Percentiles rank a stretch among this genome's conserved stretches.
Conservation (phyloP, 2,329 filamentous ascomycete genomes). For the Arachnomyces sp. region DNA sequence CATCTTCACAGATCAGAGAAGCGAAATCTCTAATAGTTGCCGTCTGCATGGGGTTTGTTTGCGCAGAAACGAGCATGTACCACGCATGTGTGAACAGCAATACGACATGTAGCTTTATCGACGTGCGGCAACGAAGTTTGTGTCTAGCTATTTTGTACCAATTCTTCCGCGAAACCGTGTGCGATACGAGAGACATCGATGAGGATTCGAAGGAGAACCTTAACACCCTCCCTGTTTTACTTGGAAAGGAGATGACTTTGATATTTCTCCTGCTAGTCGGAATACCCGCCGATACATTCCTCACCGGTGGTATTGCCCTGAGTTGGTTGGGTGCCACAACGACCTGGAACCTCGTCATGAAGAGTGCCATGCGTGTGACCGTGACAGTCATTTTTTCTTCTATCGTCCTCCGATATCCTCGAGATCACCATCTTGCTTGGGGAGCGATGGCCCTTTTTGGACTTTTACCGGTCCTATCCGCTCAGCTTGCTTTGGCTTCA, state of each 20-base stretch:
- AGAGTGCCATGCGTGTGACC: neutral
- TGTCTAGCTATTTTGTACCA: constrained; percentile 8
- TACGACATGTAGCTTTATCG: constrained; percentile 2
- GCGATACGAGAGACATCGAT: constrained; percentile 8
- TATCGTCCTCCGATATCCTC: constrained; percentile 1
- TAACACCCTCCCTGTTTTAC: constrained; percentile 5
- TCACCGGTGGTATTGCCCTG: neutral
- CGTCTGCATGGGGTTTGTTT: constrained; percentile 3
- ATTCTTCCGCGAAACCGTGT: constrained; percentile 10
- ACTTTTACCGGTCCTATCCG: constrained; percentile 1
- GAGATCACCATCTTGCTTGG: constrained; percentile 3
- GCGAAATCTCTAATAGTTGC: constrained; percentile 3
- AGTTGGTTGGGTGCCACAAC: neutral
- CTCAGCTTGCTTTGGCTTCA: neutral
- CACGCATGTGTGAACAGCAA: neutral
- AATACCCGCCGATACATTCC: neutral
- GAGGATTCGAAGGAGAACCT: constrained; percentile 8
- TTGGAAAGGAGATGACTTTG: constrained; percentile 2
- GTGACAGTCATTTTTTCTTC: constrained; percentile 2
- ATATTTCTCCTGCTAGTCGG: neutral
- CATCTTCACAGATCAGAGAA: neutral
- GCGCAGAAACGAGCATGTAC: constrained; percentile 2
- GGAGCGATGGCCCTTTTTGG: constrained; percentile 2
- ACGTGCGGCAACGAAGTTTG: constrained; percentile 7
- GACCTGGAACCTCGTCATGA: neutral